Conservation (phyloP, 805 yeast genomes). For the Tetrapisispora phaffii region DNA sequence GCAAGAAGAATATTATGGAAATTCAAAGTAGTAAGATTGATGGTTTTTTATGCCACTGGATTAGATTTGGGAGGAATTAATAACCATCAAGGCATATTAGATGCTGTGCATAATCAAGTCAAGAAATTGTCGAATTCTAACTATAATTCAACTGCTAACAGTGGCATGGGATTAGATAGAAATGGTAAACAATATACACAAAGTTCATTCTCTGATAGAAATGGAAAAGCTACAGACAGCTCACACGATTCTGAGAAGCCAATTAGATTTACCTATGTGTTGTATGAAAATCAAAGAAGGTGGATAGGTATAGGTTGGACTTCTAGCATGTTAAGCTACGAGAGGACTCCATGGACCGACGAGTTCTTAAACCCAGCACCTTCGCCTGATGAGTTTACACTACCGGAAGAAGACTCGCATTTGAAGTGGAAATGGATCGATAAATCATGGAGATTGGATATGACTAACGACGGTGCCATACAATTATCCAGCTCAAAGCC, state of each 20-base stretch:
- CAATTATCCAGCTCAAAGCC: slow-evolving; percentile 55
- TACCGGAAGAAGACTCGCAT: slow-evolving; percentile 64
- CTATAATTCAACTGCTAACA: background rate
- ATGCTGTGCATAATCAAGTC: slow-evolving; percentile 35
- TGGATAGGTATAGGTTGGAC: slow-evolving; percentile 99
- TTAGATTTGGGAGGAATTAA: slow-evolving; percentile 55
- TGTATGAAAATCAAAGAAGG: slow-evolving; percentile 89
- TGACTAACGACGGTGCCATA: slow-evolving; percentile 79
- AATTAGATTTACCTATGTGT: slow-evolving; percentile 74
- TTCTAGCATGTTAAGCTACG: slow-evolving; percentile 78
- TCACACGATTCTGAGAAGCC: slow-evolving; percentile 34
- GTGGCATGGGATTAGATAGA: background rate
- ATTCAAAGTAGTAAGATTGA: slow-evolving; percentile 53
- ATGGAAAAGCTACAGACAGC: background rate
- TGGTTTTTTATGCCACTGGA: slow-evolving; percentile 79
- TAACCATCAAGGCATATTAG: slow-evolving; percentile 34
- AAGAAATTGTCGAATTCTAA: slow-evolving; percentile 22
- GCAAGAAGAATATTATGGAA: slow-evolving; percentile 82
- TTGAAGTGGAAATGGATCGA: slow-evolving; percentile 95
- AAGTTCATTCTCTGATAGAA: background rate
- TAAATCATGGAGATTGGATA: slow-evolving; percentile 80
- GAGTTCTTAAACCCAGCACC: slow-evolving; percentile 83
- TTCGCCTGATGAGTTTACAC: slow-evolving; percentile 62
- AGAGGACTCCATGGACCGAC: slow-evolving; percentile 95
- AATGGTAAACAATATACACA: slow-evolving; percentile 26